Evolutionary conservation across 768 basidiomycete genomes (phyloP).

Genomic region (Terana coerulea): DNA sequence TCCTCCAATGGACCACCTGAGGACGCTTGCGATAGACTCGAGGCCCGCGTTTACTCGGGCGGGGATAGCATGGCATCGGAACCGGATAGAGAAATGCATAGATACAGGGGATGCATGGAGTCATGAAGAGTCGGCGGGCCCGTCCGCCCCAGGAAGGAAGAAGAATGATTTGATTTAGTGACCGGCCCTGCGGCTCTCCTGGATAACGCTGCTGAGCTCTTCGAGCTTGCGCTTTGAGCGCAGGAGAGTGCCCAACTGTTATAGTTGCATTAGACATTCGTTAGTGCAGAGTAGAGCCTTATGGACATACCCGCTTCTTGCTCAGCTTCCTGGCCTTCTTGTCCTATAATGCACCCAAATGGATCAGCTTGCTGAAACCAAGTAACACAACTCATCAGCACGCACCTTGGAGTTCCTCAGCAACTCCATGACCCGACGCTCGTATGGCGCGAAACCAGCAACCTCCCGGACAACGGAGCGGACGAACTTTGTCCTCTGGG

Average conservation of each 20-base stretch:
- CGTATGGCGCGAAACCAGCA: slow-evolving; percentile 95
- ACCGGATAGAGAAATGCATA: slow-evolving; percentile 17
- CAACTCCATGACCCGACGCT: slow-evolving; percentile 97
- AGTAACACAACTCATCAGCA: slow-evolving; percentile 15
- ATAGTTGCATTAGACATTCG: slow-evolving; percentile 6
- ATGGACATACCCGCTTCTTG: slow-evolving; percentile 88
- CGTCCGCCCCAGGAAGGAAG: neutral
- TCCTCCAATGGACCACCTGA: neutral
- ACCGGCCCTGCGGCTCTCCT: slow-evolving; percentile 80
- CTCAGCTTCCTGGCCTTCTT: slow-evolving; percentile 99
- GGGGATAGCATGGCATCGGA: slow-evolving; percentile 5
- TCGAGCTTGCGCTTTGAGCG: slow-evolving; percentile 99
- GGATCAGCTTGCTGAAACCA: slow-evolving; percentile 3
- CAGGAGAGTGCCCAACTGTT: slow-evolving; percentile 91
- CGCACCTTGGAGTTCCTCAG: slow-evolving; percentile 94
- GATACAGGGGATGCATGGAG: slow-evolving; percentile 21
- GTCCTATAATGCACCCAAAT: slow-evolving; percentile 54
- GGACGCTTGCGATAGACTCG: slow-evolving; percentile 3
- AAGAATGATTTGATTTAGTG: slow-evolving; percentile 31
- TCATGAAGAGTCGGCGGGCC: slow-evolving; percentile 18
- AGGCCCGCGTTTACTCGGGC: slow-evolving; percentile 4
- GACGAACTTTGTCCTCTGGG: slow-evolving; percentile 90
- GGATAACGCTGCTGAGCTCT: slow-evolving; percentile 88
- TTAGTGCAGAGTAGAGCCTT: slow-evolving; percentile 3
- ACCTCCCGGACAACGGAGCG: slow-evolving; percentile 94